Evolutionary conservation across 805 yeast species (phyloP), one percentile per base, ranked within the genome.

Genomic region (Isabelozyma rhagii): DNA sequence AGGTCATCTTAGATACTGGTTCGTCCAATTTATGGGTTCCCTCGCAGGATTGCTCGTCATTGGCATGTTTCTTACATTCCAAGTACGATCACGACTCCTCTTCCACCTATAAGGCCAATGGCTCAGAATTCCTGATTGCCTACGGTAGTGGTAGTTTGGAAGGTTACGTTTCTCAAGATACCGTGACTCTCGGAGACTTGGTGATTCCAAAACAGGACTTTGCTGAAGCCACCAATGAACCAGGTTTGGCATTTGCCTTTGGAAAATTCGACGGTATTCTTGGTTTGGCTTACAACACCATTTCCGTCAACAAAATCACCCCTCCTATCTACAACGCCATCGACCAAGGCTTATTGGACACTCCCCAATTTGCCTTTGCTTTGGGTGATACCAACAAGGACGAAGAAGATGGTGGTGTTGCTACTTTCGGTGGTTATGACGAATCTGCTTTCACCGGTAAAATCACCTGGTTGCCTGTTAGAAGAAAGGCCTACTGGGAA

Each of bases 401-500:
- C 55, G 85, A 81, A 56, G 78, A 78, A 47, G 79, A 80, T 50
- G 97, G 97, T 46, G 98, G 99, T 62, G 82, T 86, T 58, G 97
- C 94, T 57, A 89, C 97, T 31, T 89, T 94, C 66, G 99, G 99
- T 68, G 99, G 99, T 59, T 77, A 85, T 58, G 97, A 93, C 66
- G 79, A 84, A 59, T 67, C 84, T 54, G 81, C 84, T 67, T 90
- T 75, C 71, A 72, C 76, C 45, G 99, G 99, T 57, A 83, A 93
- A 59, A 80, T 94, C 63, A 88, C 93, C 47, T 91, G 96, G 91
- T 81, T 94, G 72, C 99, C 99, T 51, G 96, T 94, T 54, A 90
- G 99, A 79, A 89, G 99, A 81, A 91, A 92, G 84, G 99, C 98
- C 34, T 94, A 94, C 82, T 94, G 99, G 99, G 99, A 94, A 79